A percentile compares a stretch with the other conserved stretches of the same genome.
phyloP scores from a whole-genome alignment of 129 eudicot genomes.

The Flaveria bidentis region DNA sequence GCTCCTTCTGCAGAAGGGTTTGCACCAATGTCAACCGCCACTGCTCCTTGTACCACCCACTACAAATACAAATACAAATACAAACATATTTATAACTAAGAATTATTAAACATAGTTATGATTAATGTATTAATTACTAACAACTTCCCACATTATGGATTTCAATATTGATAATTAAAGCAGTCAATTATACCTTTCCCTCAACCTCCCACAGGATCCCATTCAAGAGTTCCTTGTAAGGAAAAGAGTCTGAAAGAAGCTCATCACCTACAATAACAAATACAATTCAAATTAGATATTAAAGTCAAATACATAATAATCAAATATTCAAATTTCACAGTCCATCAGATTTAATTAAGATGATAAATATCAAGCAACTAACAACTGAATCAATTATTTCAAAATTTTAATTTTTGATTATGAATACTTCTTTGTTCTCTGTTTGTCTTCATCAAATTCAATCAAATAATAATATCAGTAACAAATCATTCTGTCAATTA shows the following conservation, averaged over 20 bases:
- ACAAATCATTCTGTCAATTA: neutral
- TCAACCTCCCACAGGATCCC: constrained; percentile 73
- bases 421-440: neutral
- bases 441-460: neutral
- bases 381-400: neutral
- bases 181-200: constrained; percentile 49
- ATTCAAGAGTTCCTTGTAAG: constrained; percentile 53
- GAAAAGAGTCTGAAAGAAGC: constrained; percentile 71
- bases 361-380: neutral
- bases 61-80: constrained; percentile 23
- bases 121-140: neutral
- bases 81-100: neutral
- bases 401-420: neutral
- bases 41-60: constrained; percentile 81
- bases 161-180: neutral
- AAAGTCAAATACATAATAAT: neutral
- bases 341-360: neutral
- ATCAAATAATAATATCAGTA: neutral
- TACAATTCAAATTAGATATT: neutral
- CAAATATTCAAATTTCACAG: neutral
- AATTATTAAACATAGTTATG: neutral
- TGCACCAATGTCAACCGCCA: constrained; percentile 62
- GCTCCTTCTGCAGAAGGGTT: constrained; percentile 74
- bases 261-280: constrained; percentile 52
- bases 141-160: neutral